Conservation (phyloP, 768 basidiomycete genomes). For the Rhodotorula kratochvilovae region DNA sequence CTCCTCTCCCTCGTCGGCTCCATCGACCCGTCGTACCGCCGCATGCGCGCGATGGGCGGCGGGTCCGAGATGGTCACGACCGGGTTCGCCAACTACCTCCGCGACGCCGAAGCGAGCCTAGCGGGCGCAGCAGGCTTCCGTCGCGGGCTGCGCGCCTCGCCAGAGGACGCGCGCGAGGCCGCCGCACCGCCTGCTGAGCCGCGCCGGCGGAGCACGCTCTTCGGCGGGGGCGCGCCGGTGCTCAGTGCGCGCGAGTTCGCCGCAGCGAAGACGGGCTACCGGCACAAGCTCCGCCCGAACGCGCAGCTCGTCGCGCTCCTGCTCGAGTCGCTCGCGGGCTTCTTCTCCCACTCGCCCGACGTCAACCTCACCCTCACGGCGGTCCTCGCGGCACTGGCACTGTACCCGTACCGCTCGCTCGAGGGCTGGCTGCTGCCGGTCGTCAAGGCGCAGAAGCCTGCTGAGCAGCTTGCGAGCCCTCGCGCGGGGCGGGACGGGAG, state of each 20-base stretch:
- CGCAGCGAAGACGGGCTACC: conserved; percentile 4
- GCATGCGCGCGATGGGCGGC: background rate
- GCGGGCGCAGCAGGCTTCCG: conserved; percentile 30
- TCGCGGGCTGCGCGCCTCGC: conserved; percentile 31
- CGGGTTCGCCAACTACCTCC: conserved; percentile 45
- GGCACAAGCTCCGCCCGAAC: conserved; percentile 69
- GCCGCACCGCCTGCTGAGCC: conserved; percentile 6
- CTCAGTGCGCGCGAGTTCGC: conserved; percentile 23
- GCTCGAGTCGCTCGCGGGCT: conserved; percentile 65
- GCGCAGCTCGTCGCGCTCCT: conserved; percentile 69
- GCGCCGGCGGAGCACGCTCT: conserved; percentile 20
- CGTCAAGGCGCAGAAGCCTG: background rate
- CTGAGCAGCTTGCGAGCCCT: background rate
- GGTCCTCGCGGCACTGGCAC: conserved; percentile 68
- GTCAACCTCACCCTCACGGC: conserved; percentile 84
- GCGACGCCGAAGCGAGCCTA: conserved; percentile 43
- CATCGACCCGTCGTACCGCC: conserved; percentile 41
- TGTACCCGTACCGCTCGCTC: conserved; percentile 79
- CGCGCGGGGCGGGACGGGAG: background rate
- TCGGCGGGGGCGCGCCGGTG: background rate
- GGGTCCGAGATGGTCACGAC: conserved; percentile 31
- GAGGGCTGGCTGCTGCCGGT: conserved; percentile 80
- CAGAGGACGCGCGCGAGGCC: background rate
- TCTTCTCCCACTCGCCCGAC: conserved; percentile 80
- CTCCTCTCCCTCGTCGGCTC: conserved; percentile 44